These are phyloP conservation scores for Phlyctochytrium arcticum DNA, from an alignment of 192 early-diverging fungal species.

Conservation along the genomic window DNA sequence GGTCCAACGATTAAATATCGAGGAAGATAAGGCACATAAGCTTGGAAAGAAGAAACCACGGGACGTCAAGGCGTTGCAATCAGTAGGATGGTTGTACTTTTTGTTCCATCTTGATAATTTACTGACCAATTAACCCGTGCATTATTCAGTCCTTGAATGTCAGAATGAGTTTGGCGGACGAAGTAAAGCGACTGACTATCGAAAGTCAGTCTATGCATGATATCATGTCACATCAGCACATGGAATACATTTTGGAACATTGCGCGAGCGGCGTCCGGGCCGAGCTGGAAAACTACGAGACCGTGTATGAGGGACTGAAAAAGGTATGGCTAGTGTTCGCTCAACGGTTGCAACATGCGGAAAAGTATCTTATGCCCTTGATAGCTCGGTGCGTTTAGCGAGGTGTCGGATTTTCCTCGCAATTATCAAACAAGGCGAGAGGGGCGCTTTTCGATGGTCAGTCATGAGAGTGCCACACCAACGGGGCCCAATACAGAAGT, in stretches of 20 bases:
- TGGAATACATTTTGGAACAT: conserved; percentile 35
- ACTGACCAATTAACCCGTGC: background rate
- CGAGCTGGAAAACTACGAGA: conserved; percentile 48
- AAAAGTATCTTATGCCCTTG: background rate
- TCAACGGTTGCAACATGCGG: background rate
- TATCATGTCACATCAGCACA: conserved; percentile 33
- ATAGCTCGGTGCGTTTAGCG: background rate
- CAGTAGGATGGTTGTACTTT: conserved; percentile 21
- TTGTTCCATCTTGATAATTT: background rate
- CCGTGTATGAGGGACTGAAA: conserved; percentile 48
- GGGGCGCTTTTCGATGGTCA: background rate
- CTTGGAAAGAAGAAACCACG: conserved; percentile 48
- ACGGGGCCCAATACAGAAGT: background rate
- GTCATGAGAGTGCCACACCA: background rate
- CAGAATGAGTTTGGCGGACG: conserved; percentile 43
- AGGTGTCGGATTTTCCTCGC: background rate
- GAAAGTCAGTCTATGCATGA: conserved; percentile 42
- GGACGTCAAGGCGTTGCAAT: conserved; percentile 40
- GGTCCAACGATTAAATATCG: conserved; percentile 34
- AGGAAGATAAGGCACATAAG: conserved; percentile 45
- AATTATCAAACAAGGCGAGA: background rate
- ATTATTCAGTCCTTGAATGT: conserved; percentile 36
- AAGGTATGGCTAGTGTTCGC: conserved; percentile 34
- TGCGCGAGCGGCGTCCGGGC: conserved; percentile 33
- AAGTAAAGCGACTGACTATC: conserved; percentile 49